Evolutionary conservation across 106 monocot species (phyloP), one percentile per base, ranked within the genome.

Genomic region (Allium cepa): DNA sequence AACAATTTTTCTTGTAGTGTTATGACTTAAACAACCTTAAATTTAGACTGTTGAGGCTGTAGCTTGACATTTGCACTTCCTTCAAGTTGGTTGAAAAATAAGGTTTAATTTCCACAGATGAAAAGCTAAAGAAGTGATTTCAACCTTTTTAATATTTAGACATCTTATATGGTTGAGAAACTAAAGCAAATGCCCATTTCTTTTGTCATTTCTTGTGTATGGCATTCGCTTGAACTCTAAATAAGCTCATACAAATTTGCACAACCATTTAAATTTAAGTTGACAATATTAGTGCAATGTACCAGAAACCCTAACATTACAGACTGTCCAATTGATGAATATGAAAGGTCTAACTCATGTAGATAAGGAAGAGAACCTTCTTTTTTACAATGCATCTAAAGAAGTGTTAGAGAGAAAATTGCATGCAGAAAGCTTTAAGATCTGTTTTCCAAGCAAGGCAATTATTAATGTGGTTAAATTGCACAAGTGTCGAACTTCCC

Each of bases 351-450:
- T 55, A 99, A 61, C 72, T 90, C 99, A 10, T 84, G 71, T 28
- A 99, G 90, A 17, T 69, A 69, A 22, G 93, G 99, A 51, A 99
- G 84, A 62, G 87, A 92, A 65, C 85, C 81, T 55, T 83, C 73
- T 62, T 83, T 92, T 66, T 81, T n/a, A 99, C 27, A 99, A 78
- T 18, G 99, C 87, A 75, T 99, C 87, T 62, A 99, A 55, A 60
- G 93, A 99, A 7, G 85, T 75, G 58, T 90, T 75, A 4, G 67
- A 85, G 17, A 99, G 84, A 65, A 81, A 87, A 50, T 99, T 99
- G 99, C 99, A 99, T 16, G 99, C 99, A 28, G 87, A 90, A 68
- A 99, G 82, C 72, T 90, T 93, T 69, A 93, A 79, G 56, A 82
- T 78, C 97, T 99, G 87, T 58, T 65, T 17, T 52, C 18, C 60